Evolutionary conservation across 2,329 filamentous ascomycete genomes (phyloP), one percentile per base, ranked within the genome.

Genomic region (Sporothrix brunneoviolacea): DNA sequence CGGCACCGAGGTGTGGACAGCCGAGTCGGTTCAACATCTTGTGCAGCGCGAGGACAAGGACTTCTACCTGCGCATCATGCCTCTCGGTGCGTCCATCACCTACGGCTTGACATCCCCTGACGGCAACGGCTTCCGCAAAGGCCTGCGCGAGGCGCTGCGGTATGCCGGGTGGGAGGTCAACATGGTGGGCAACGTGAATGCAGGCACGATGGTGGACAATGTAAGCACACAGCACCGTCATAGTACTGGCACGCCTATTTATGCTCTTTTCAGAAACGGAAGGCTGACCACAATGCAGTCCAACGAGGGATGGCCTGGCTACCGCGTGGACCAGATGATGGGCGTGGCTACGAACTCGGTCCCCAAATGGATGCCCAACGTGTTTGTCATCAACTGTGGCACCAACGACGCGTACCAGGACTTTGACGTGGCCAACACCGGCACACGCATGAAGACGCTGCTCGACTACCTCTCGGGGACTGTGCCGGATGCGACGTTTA

Each of bases 21-120:
- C n/a, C n/a, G n/a, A n/a, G n/a, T n/a, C n/a, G n/a, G n/a, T n/a
- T n/a, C n/a, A n/a, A n/a, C n/a, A n/a, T n/a, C n/a, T n/a, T n/a
- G n/a, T n/a, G n/a, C n/a, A n/a, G n/a, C n/a, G n/a, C n/a, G n/a
- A n/a, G n/a, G n/a, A n/a, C n/a, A n/a, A 13, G 37, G 18, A 12
- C 47, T 43, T 42, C 32, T 37, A 19, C n/a, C 62, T 73, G 8
- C 68, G 69, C 38, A 64, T 72, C 56, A 70, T 73, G 65, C 63
- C 70, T 3, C 63, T 73, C 3, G 70, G 70, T 41, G 70, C 70
- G 1, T 71, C 68, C 48, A 71, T 73, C 51, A 71, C 69, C 9
- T 66, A 58, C 40, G 70, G 71, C 42, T 32, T 56, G 8, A 58
- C 27, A 4, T 71, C 69, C 1, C 59, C 64, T 1, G 62, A 65